These are phyloP conservation scores for Boechera divaricarpa DNA, from an alignment of 345 rosid species.

Conservation along the genomic window DNA sequence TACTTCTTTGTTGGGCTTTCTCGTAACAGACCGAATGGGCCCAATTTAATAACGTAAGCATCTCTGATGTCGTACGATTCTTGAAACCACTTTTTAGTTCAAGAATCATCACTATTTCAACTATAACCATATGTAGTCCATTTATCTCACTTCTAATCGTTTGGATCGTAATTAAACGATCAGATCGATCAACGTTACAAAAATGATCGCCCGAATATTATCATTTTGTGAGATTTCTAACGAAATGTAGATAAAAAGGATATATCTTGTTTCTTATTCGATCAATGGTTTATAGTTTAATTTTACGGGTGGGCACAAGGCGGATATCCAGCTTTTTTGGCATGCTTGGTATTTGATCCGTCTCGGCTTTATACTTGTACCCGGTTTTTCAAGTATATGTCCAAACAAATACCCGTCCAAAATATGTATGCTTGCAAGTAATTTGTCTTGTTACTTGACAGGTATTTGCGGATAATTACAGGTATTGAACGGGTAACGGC, in stretches of 20 bases:
- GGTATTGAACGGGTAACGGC: too few relatives aligned
- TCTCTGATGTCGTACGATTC: background rate
- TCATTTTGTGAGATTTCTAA: background rate
- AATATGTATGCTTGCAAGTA: too few relatives aligned
- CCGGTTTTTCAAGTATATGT: too few relatives aligned
- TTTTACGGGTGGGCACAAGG: too few relatives aligned
- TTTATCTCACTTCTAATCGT: background rate
- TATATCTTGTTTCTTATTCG: background rate
- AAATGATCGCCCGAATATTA: background rate
- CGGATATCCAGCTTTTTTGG: too few relatives aligned
- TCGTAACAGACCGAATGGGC: background rate
- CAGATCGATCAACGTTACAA: background rate
- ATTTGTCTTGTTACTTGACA: too few relatives aligned
- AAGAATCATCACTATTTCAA: background rate
- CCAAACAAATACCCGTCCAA: too few relatives aligned
- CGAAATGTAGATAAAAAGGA: background rate
- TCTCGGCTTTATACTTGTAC: too few relatives aligned
- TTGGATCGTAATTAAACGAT: background rate
- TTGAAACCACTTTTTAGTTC: background rate
- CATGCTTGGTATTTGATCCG: too few relatives aligned
- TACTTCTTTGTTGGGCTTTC: constrained; percentile 26
- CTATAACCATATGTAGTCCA: background rate
- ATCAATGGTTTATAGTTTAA: background rate
- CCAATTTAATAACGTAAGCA: background rate
- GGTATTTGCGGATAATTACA: too few relatives aligned